A percentile compares a stretch with the other conserved stretches of the same genome.
phyloP scores from a whole-genome alignment of 441 rosid species.

The Brassica hybrid region DNA sequence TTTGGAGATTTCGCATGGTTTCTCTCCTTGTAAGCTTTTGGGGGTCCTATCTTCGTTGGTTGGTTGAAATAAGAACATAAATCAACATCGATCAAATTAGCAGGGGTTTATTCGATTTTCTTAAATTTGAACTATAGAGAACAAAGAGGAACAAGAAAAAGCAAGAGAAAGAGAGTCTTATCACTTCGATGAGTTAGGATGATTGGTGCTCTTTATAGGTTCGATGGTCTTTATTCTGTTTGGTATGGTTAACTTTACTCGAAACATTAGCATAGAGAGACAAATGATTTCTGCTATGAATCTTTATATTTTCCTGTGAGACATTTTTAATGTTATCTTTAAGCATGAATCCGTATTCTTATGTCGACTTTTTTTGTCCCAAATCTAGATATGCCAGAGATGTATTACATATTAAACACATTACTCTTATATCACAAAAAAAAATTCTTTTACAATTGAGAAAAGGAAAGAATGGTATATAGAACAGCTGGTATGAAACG shows the following conservation, averaged over 20 bases:
- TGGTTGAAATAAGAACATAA: constrained; percentile 21
- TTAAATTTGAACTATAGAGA: constrained; percentile 28
- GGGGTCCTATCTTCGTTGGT: constrained; percentile 28
- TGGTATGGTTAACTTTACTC: constrained; percentile 32
- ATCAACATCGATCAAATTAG: constrained; percentile 20
- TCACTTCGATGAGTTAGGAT: constrained; percentile 40
- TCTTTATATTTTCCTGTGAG: constrained; percentile 27
- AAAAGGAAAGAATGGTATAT: constrained; percentile 28
- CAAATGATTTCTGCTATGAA: constrained; percentile 12
- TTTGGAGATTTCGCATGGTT: constrained; percentile 33
- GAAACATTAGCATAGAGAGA: constrained; percentile 25
- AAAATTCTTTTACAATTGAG: not conserved
- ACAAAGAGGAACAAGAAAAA: constrained; percentile 31
- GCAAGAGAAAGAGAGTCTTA: constrained; percentile 22
- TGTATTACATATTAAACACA: constrained; percentile 10
- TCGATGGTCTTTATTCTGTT: constrained; percentile 39
- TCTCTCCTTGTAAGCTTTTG: constrained; percentile 4
- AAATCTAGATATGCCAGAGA: constrained; percentile 19
- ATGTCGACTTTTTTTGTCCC: constrained; percentile 19
- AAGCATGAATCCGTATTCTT: constrained; percentile 36
- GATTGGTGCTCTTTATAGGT: constrained; percentile 72
- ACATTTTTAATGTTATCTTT: constrained; percentile 24
- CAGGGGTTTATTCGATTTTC: constrained; percentile 21
- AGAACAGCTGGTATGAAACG: constrained; percentile 37
- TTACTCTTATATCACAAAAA: not conserved